Evolutionary conservation across 148 eudicot genomes (phyloP).

Genomic region (Oxyria digyna): DNA sequence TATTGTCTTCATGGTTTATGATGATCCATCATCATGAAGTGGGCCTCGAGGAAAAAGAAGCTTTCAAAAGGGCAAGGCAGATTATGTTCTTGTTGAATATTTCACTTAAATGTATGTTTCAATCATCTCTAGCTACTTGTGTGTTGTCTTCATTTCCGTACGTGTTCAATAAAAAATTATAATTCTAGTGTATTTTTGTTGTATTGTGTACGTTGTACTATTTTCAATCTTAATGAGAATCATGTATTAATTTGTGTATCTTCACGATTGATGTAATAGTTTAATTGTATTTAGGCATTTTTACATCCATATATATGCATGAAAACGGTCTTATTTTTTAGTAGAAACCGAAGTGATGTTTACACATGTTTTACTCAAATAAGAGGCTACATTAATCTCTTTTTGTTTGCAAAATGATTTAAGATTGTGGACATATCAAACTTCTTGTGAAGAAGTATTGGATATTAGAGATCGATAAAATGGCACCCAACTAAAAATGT

Average conservation of each 20-base stretch:
- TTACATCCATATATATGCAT: no score
- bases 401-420: no score
- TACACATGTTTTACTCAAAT: no score
- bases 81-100: slow-evolving; percentile 3
- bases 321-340: no score
- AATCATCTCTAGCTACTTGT: background rate
- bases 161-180: background rate
- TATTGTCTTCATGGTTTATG: background rate
- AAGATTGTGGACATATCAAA: no score
- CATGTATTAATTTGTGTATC: no score
- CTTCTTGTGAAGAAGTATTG: background rate
- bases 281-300: no score
- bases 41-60: slow-evolving; percentile 9
- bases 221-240: background rate
- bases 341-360: no score
- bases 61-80: slow-evolving; percentile 17
- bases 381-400: no score
- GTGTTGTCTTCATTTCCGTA: background rate
- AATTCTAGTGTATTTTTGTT: background rate
- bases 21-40: slow-evolving; percentile 4
- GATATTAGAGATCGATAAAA: no score
- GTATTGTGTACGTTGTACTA: background rate
- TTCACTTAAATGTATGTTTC: background rate
- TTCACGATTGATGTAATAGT: no score
- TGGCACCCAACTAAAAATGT: background rate